Evolutionary conservation across 2,329 filamentous ascomycete species (phyloP).

Genomic region (Penicillium sp.): DNA sequence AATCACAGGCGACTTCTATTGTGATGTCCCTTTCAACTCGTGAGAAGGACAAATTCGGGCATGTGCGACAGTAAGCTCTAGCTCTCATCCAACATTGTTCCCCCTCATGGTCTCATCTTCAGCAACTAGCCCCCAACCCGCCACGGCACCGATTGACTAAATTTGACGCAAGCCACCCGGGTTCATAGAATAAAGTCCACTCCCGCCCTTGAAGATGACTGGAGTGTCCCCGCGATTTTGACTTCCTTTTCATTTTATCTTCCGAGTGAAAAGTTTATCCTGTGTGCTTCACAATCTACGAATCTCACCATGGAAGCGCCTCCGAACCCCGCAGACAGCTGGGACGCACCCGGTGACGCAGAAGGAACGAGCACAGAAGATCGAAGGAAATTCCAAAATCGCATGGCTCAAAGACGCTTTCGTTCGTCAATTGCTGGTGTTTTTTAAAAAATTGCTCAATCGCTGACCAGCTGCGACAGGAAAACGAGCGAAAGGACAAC

Average conservation of each 20-base stretch:
- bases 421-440: background rate
- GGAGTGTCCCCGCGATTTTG: background rate
- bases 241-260: background rate
- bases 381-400: background rate
- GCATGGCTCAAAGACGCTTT: background rate
- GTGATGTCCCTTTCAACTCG: too few species aligned
- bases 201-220: background rate
- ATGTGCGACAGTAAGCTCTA: background rate
- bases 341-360: background rate
- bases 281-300: background rate
- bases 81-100: background rate
- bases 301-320: background rate
- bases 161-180: background rate
- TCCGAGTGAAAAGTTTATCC: background rate
- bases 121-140: background rate
- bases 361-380: background rate
- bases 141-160: background rate
- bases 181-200: background rate
- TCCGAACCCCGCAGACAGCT: background rate
- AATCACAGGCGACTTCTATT: too few species aligned
- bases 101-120: background rate
- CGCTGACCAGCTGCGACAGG: background rate
- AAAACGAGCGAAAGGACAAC: background rate
- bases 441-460: background rate
- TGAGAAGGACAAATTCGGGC: background rate